Conservation (phyloP, 1,284 basidiomycete genomes). For the Sanghuangporus sanghuang region DNA sequence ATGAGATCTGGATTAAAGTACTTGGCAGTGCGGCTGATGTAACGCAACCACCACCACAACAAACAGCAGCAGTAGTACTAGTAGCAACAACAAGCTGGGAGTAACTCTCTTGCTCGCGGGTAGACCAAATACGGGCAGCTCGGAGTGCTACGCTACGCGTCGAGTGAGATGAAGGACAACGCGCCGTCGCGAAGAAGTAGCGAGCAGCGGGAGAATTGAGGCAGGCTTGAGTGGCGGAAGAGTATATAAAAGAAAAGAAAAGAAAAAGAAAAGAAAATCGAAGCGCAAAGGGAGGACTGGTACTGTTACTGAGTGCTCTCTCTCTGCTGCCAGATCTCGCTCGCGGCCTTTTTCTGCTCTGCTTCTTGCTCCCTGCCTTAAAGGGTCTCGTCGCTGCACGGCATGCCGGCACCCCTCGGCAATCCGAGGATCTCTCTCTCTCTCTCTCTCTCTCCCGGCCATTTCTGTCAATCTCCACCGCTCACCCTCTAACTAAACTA, state of each 20-base stretch:
- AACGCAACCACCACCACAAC: neutral
- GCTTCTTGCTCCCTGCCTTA: neutral
- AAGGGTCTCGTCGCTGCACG: neutral
- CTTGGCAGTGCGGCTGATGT: neutral
- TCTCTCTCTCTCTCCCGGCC: constrained; percentile 12
- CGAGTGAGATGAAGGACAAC: neutral
- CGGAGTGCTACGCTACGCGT: neutral
- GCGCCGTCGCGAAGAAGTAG: neutral
- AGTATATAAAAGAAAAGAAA: constrained; percentile 22
- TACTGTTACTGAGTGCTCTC: too few relatives aligned
- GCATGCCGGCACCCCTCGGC: constrained; percentile 10
- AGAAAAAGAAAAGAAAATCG: neutral
- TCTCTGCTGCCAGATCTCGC: constrained; percentile 4
- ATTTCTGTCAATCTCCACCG: constrained; percentile 14
- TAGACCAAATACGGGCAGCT: neutral
- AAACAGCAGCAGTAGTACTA: constrained; percentile 44
- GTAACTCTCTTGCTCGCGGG: constrained; percentile 6
- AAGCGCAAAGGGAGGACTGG: too few relatives aligned
- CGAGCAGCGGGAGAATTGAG: neutral
- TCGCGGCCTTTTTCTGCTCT: neutral
- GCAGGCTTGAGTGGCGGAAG: constrained; percentile 27
- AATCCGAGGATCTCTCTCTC: constrained; percentile 16
- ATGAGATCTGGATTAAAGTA: constrained; percentile 5
- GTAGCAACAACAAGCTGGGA: too few relatives aligned
- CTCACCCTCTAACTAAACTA: neutral